Evolutionary conservation across 352 stramenopile species (phyloP).

Genomic region (Phytopythium kandeliae): DNA sequence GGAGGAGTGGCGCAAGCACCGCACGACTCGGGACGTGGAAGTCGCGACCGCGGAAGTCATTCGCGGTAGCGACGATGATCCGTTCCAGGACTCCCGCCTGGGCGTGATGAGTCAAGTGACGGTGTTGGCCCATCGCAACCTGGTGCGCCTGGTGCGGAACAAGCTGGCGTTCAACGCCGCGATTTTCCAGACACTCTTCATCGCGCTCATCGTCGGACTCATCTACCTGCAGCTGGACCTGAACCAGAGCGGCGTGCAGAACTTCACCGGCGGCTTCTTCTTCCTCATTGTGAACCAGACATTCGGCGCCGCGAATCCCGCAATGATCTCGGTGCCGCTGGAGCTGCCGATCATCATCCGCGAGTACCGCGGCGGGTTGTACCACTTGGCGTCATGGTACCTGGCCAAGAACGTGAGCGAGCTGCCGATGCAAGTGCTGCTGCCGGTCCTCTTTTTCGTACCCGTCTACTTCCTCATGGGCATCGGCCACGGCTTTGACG

Average conservation of each 20-base stretch:
- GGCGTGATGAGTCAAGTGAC: constrained; percentile 3
- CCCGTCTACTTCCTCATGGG: constrained; percentile 22
- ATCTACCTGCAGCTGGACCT: constrained; percentile 28
- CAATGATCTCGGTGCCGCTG: constrained; percentile 19
- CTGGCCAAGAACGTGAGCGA: constrained; percentile 30
- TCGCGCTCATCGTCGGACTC: constrained; percentile 18
- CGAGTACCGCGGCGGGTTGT: constrained; percentile 16
- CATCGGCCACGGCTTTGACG: constrained; percentile 15
- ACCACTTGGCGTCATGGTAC: constrained; percentile 14
- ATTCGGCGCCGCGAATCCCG: constrained; percentile 22
- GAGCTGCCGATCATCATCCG: constrained; percentile 17
- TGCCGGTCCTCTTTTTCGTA: constrained; percentile 15
- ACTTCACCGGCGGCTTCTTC: constrained; percentile 25
- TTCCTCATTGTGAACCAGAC: constrained; percentile 23
- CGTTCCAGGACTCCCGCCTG: not conserved
- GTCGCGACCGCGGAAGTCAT: not conserved
- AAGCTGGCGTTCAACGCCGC: not conserved
- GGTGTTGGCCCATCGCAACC: constrained; percentile 19
- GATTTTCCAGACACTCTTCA: constrained; percentile 20
- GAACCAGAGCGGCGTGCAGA: constrained; percentile 23
- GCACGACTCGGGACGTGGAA: not conserved
- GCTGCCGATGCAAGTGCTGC: constrained; percentile 14
- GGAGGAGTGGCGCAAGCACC: constrained; percentile 21
- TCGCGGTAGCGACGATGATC: not conserved
- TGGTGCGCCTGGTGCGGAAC: constrained; percentile 18